phyloP scores from a whole-genome alignment of 805 yeast genomes.

The Helenozyma rhizophorensis region DNA sequence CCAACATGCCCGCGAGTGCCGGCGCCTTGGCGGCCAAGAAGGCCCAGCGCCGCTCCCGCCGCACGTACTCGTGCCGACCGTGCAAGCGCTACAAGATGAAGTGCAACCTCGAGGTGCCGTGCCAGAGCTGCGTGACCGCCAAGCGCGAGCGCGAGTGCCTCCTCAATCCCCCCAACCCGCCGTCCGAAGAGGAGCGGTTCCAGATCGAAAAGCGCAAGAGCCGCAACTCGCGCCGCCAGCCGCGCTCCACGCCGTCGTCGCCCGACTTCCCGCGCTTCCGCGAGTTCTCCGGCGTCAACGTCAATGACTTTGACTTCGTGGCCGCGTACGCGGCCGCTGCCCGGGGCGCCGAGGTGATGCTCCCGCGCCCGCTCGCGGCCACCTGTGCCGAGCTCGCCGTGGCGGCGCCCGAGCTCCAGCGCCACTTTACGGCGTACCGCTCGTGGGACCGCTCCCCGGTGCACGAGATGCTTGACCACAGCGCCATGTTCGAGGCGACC shows the following conservation, averaged over 20 bases:
- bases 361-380: constrained; percentile 3
- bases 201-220: constrained; percentile 27
- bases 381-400: constrained; percentile 1
- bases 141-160: constrained; percentile 36
- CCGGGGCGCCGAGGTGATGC: constrained; percentile 2
- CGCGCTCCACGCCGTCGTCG: constrained; percentile 5
- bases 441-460: constrained; percentile 7
- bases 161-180: constrained; percentile 41
- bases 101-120: constrained; percentile 47
- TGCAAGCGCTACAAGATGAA: constrained; percentile 51
- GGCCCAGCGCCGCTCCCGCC: constrained; percentile 24
- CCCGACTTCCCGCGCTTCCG: constrained; percentile 7
- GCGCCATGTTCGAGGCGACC: constrained; percentile 4
- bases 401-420: constrained; percentile 3
- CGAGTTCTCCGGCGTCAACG: constrained; percentile 4
- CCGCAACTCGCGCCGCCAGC: constrained; percentile 7
- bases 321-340: constrained; percentile 4
- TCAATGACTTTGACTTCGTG: constrained; percentile 7
- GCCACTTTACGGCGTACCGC: constrained; percentile 6
- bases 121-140: constrained; percentile 41
- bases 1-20: too few relatives aligned
- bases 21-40: too few relatives aligned
- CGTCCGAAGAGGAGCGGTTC: constrained; percentile 34
- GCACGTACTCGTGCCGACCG: constrained; percentile 56
- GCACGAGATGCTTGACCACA: constrained; percentile 9